Base-by-base conservation (phyloP, 1,284 basidiomycete genomes). In the Phellopilus nigrolimitatus region DNA sequence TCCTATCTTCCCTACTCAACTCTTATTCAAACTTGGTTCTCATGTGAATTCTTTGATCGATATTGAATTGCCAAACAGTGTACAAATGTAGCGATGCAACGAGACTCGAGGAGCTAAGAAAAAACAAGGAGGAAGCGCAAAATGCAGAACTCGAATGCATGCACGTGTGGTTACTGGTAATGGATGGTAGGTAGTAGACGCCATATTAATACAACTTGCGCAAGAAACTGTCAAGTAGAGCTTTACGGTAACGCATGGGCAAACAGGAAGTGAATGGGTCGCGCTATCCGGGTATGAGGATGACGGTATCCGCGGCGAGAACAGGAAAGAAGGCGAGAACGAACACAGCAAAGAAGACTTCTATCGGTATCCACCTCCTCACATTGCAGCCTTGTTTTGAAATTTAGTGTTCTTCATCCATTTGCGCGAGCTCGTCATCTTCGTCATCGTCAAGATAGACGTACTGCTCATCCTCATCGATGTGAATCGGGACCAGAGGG, bases 401-500 rank as follows among this genome's bases (percentile, higher is more conserved):
- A 12, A 30, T 7, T 12, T 30, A 30, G 12, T 6, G 28, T 12
- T 30, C 28, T 12, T 6, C 28, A 30, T 30, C 28, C 40, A 42
- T 22, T n/a, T 33, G 21, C 28, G 39, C 27, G 17, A 34, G 13
- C 27, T 40, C 44, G 21, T 46, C 47, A 40, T 48, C 39, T 8
- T 56, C 47, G 21, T 56, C 55, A 38, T 53, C n/a, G n/a, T n/a
- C 51, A 39, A 56, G 43, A 30, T 53, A 43, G 22, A 56, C 54
- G 38, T 43, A 53, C 12, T 44, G 55, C 7, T 44, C 39, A 19
- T 33, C 10, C 8, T 37, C 39, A 17, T 47, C 27, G 17, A 31
- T 19, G 3, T 24, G 5, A 30, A 28, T 27, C 36, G 28, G 15
- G 17, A 15, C 44, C 15, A 19, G 34, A 4, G 25, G 24, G 17